These are phyloP conservation scores for Aspergillus fijiensis DNA, from an alignment of 2,329 filamentous ascomycete species.

Conservation along the genomic window DNA sequence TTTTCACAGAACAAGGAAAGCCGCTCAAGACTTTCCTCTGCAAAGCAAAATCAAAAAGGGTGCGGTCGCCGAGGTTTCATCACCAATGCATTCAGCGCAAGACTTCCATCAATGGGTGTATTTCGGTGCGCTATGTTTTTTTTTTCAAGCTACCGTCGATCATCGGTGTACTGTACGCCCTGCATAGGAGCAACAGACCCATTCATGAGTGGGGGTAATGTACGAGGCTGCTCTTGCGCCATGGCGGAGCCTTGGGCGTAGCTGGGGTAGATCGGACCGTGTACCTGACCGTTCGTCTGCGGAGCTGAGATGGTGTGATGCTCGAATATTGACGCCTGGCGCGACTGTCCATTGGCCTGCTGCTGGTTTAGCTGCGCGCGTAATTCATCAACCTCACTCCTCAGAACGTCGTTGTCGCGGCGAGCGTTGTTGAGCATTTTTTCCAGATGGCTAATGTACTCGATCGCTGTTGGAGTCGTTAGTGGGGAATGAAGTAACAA, in stretches of 20 bases:
- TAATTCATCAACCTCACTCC: conserved; percentile 38
- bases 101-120: background rate
- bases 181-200: conserved; percentile 49
- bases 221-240: conserved; percentile 45
- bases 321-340: conserved; percentile 35
- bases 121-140: background rate
- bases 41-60: background rate
- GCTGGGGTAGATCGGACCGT: conserved; percentile 30
- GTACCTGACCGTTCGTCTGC: conserved; percentile 36
- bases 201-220: conserved; percentile 49
- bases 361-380: conserved; percentile 41
- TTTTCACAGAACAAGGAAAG: conserved; percentile 17
- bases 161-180: conserved; percentile 52
- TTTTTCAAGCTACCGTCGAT: conserved; percentile 37
- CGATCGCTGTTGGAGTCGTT: conserved; percentile 40
- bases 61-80: background rate
- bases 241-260: conserved; percentile 31
- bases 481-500: conserved; percentile 5
- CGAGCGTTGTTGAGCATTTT: conserved; percentile 38
- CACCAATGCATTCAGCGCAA: conserved; percentile 4
- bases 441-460: conserved; percentile 49
- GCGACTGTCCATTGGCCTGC: conserved; percentile 33
- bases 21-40: conserved; percentile 12
- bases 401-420: conserved; percentile 41
- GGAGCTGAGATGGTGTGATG: conserved; percentile 35